Conservation (phyloP, 106 monocot species). For the Gastrodia elata region DNA sequence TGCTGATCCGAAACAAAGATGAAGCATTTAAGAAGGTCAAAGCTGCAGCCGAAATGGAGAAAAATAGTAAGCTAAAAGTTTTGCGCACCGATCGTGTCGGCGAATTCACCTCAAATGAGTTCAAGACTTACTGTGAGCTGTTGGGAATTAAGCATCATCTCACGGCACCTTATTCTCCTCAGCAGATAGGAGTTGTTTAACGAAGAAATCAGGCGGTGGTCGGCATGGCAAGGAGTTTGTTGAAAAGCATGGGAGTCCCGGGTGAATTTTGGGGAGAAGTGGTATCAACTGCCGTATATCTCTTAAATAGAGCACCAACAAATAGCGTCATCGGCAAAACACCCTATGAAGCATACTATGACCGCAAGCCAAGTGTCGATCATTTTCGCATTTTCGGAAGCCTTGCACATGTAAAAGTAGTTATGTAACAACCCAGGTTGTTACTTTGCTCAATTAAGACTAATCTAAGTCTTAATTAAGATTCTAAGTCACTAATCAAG, state of each 20-base stretch:
- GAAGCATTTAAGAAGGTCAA: conserved; percentile 8
- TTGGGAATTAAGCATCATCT: background rate
- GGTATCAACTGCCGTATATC: too few relatives aligned
- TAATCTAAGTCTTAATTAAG: too few relatives aligned
- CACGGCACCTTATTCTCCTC: conserved; percentile 15
- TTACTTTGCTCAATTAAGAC: too few relatives aligned
- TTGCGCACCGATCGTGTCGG: conserved; percentile 12
- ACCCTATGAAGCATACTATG: conserved; percentile 17
- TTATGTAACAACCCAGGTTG: too few relatives aligned
- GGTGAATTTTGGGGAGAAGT: too few relatives aligned
- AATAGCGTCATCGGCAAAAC: conserved; percentile 1
- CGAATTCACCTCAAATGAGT: conserved; percentile 14
- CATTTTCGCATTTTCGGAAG: background rate
- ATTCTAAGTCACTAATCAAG: too few relatives aligned
- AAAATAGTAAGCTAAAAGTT: too few relatives aligned
- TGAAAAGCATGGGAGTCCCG: too few relatives aligned
- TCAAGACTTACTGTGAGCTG: conserved; percentile 12
- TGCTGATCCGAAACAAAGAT: too few relatives aligned
- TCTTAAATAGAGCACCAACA: too few relatives aligned
- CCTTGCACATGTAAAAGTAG: background rate
- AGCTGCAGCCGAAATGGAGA: background rate
- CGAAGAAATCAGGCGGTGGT: too few relatives aligned
- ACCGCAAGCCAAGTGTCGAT: background rate
- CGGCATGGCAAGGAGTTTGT: too few relatives aligned
- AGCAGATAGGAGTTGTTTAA: conserved; percentile 9